These are phyloP conservation scores for Bolboschoenoplectus hybrid DNA, from an alignment of 202 grass and related monocot genomes.

Conservation along the genomic window DNA sequence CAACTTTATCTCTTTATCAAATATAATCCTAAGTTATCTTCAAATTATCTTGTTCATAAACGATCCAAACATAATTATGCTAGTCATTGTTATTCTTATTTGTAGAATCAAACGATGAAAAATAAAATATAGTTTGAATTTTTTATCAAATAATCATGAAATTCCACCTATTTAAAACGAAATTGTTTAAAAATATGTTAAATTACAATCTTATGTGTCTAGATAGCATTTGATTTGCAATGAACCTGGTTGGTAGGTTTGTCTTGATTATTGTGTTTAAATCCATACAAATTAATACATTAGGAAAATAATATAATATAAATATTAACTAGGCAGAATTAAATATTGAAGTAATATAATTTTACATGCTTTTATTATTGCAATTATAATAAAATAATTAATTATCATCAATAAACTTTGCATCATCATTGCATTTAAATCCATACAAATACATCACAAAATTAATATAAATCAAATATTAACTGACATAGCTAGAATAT, in stretches of 20 bases:
- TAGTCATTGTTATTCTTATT: background rate
- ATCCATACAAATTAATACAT: background rate
- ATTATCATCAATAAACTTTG: background rate
- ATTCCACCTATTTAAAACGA: no score
- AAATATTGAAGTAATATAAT: no score
- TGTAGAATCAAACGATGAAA: no score
- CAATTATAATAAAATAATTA: no score
- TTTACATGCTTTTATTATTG: no score
- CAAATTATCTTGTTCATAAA: background rate
- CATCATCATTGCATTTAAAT: background rate
- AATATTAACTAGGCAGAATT: background rate
- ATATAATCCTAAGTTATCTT: background rate
- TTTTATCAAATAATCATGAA: no score
- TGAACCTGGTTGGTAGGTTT: no score
- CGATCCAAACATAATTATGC: background rate
- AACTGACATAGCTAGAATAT: background rate
- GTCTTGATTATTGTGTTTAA: background rate
- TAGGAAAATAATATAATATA: background rate
- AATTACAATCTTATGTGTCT: no score
- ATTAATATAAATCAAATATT: background rate
- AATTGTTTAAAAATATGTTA: no score
- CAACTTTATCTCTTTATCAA: background rate
- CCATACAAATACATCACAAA: background rate
- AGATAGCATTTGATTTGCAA: no score
- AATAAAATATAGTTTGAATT: background rate